Evolutionary conservation across 75 land plant genomes (phyloP).

Genomic region (Larix kaempferi): DNA sequence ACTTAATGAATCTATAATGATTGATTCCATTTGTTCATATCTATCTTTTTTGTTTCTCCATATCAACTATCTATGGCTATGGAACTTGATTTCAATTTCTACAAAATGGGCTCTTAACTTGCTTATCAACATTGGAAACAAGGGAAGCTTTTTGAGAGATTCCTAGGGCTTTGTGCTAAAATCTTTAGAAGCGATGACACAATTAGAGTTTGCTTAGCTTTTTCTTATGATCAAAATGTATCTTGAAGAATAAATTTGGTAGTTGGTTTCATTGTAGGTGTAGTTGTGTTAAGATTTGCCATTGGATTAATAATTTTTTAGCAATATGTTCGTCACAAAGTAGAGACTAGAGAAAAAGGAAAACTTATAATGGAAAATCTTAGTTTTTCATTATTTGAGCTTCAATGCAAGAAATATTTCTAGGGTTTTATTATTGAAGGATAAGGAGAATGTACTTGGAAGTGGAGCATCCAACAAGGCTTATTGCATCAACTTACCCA

Average conservation of each 20-base stretch:
- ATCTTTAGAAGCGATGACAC: conserved; percentile 3
- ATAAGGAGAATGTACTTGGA: conserved; percentile 69
- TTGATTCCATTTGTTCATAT: too few species aligned
- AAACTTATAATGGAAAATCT: conserved; percentile 42
- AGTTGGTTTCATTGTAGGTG: conserved; percentile 11
- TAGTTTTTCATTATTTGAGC: conserved; percentile 45
- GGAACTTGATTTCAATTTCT: too few species aligned
- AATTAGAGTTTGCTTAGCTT: neutral
- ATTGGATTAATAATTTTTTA: conserved; percentile 4
- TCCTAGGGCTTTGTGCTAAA: conserved; percentile 56
- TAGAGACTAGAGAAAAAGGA: conserved; percentile 38
- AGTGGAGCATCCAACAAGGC: conserved; percentile 78
- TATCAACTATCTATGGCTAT: too few species aligned
- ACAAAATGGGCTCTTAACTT: conserved; percentile 38
- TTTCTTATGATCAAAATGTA: neutral
- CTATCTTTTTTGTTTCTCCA: too few species aligned
- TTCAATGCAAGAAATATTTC: conserved; percentile 54
- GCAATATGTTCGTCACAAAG: neutral
- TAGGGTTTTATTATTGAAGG: conserved; percentile 34
- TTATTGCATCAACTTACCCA: conserved; percentile 59
- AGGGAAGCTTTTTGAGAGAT: conserved; percentile 56
- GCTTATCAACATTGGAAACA: conserved; percentile 43
- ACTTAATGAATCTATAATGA: too few species aligned
- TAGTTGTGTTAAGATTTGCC: neutral
- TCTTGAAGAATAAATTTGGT: neutral